Evolutionary conservation across 148 eudicot species (phyloP).

Genomic region (Silene latifolia): DNA sequence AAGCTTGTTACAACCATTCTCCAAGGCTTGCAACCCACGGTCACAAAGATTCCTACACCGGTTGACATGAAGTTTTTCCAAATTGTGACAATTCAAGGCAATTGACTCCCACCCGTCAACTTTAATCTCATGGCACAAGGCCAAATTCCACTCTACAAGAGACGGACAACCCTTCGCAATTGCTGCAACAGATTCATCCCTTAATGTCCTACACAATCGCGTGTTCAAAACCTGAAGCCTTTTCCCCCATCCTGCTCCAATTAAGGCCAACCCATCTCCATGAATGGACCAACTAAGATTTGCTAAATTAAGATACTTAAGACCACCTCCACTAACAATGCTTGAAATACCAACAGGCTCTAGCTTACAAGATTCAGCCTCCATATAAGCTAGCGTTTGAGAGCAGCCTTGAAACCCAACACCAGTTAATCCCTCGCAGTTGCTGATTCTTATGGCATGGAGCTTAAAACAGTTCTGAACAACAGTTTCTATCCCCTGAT

Average conservation of each 20-base stretch:
- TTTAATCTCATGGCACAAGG: constrained; percentile 49
- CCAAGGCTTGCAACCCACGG: constrained; percentile 41
- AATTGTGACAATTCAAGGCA: constrained; percentile 44
- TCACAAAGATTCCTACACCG: constrained; percentile 55
- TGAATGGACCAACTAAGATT: constrained; percentile 28
- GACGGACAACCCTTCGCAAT: constrained; percentile 61
- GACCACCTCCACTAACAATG: constrained; percentile 39
- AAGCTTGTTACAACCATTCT: constrained; percentile 52
- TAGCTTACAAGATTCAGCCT: constrained; percentile 61
- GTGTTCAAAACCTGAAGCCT: constrained; percentile 47
- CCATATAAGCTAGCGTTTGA: constrained; percentile 40
- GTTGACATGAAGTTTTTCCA: constrained; percentile 57
- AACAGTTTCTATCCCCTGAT: constrained; percentile 43
- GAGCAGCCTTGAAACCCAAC: constrained; percentile 57
- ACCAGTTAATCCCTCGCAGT: constrained; percentile 40
- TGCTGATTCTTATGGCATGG: constrained; percentile 41
- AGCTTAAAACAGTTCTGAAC: constrained; percentile 42
- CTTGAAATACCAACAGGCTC: constrained; percentile 43
- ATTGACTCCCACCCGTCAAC: constrained; percentile 58
- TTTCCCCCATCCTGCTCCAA: constrained; percentile 41
- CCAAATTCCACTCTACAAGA: constrained; percentile 64
- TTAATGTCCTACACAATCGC: constrained; percentile 46
- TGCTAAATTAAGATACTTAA: constrained; percentile 36
- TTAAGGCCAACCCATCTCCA: constrained; percentile 42
- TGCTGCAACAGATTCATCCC: constrained; percentile 38